Percentiles rank a stretch among this genome's conserved stretches.
These are phyloP conservation scores for Blastocystis sp. DNA, from an alignment of 352 stramenopile species.

Conservation along the genomic window DNA sequence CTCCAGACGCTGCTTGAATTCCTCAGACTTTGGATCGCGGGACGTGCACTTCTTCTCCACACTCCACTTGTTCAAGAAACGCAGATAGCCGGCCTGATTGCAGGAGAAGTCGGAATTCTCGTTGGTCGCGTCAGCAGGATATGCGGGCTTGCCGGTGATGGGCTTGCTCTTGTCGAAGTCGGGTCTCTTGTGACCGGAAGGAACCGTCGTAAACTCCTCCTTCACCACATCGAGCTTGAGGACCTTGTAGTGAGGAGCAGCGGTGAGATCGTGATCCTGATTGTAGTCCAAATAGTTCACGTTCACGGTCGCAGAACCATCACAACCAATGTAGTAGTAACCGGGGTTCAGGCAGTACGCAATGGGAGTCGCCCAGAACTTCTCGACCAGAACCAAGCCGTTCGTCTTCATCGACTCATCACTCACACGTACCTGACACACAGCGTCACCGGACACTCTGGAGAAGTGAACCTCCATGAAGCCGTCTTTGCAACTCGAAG, in stretches of 20 bases:
- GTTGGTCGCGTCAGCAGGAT: slow-evolving; percentile 6
- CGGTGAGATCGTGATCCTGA: slow-evolving; percentile 12
- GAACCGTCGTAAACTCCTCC: slow-evolving; percentile 16
- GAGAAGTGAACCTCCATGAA: slow-evolving; percentile 19
- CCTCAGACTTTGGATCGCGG: neutral
- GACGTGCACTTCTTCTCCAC: neutral
- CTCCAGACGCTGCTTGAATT: slow-evolving; percentile 4
- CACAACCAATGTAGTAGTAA: slow-evolving; percentile 60
- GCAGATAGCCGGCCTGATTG: neutral
- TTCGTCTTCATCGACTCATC: slow-evolving; percentile 36
- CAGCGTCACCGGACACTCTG: neutral
- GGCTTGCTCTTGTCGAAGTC: slow-evolving; percentile 67
- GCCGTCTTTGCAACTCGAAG: slow-evolving; percentile 33
- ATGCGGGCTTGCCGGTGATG: slow-evolving; percentile 39
- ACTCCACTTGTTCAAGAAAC: neutral
- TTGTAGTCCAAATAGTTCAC: slow-evolving; percentile 16
- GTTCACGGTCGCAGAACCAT: neutral
- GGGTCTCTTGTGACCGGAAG: slow-evolving; percentile 16
- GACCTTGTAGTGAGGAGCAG: neutral
- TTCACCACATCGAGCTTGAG: slow-evolving; percentile 3
- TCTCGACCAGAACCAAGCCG: slow-evolving; percentile 23
- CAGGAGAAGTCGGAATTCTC: neutral
- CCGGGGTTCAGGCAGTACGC: slow-evolving; percentile 54
- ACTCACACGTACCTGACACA: slow-evolving; percentile 13
- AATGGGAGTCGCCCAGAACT: too few species aligned